These are phyloP conservation scores for Rhizopogon vinicolor DNA, from an alignment of 768 basidiomycete species.

Conservation along the genomic window DNA sequence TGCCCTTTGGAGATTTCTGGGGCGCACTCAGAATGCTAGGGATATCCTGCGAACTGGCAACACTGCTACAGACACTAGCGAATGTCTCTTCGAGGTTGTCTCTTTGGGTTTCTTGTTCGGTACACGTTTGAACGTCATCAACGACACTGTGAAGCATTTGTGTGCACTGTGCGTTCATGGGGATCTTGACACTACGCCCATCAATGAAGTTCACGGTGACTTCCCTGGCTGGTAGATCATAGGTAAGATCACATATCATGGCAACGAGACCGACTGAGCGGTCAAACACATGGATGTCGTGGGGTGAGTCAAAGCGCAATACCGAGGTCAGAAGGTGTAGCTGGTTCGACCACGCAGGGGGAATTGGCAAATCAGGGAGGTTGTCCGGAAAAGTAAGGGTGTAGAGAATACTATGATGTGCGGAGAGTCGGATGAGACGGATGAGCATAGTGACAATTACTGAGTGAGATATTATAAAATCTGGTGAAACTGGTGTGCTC, in stretches of 20 bases:
- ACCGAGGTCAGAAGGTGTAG: constrained; percentile 42
- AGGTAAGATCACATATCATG: constrained; percentile 54
- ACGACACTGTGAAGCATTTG: constrained; percentile 47
- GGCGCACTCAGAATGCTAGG: constrained; percentile 8
- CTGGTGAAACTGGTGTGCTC: constrained; percentile 11
- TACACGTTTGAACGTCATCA: constrained; percentile 45
- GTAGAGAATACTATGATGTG: constrained; percentile 53
- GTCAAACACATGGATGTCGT: constrained; percentile 54
- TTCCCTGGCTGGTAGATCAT: constrained; percentile 47
- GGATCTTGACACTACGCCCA: constrained; percentile 46
- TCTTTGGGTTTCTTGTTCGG: constrained; percentile 28
- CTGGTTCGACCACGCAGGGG: constrained; percentile 51
- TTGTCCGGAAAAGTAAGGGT: constrained; percentile 44
- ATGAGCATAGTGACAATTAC: constrained; percentile 48
- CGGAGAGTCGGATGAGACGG: constrained; percentile 38
- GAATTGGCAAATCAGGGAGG: constrained; percentile 33
- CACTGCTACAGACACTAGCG: constrained; percentile 13
- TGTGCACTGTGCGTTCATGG: constrained; percentile 37
- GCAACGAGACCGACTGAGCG: constrained; percentile 52
- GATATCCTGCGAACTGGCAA: constrained; percentile 13
- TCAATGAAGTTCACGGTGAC: constrained; percentile 57
- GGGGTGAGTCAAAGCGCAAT: constrained; percentile 50
- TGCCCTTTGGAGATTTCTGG: constrained; percentile 31
- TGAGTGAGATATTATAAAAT: constrained; percentile 17
- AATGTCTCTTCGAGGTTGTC: constrained; percentile 26